phyloP scores from a whole-genome alignment of 176 grass and related monocot species.

The Phoenix dactylifera region DNA sequence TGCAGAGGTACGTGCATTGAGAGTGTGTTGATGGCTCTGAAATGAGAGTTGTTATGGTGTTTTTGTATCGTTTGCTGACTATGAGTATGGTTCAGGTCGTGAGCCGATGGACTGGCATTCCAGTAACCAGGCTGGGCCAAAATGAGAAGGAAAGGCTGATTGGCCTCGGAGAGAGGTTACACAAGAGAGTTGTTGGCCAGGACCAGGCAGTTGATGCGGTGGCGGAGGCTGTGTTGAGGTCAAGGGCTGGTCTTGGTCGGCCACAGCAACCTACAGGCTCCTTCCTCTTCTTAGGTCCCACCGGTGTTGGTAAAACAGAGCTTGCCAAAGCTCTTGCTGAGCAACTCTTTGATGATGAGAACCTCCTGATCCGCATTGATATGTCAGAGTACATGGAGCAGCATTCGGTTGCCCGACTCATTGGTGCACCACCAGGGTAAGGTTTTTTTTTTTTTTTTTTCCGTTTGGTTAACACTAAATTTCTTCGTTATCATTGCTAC shows the following conservation, averaged over 20 bases:
- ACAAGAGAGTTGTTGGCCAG: constrained; percentile 53
- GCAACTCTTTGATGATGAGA: constrained; percentile 93
- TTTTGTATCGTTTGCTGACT: too few species aligned
- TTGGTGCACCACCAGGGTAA: constrained; percentile 89
- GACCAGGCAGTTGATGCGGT: constrained; percentile 63
- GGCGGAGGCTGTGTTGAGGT: constrained; percentile 74
- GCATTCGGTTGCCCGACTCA: constrained; percentile 77
- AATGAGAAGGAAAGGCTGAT: constrained; percentile 68
- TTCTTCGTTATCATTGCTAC: not conserved
- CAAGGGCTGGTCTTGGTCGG: constrained; percentile 68
- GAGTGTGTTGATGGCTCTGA: too few species aligned
- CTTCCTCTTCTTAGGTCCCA: constrained; percentile 85
- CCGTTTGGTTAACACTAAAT: too few species aligned
- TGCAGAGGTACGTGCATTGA: constrained; percentile 36
- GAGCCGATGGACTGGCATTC: constrained; percentile 76
- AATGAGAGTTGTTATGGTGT: too few species aligned
- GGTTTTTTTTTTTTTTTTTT: not conserved
- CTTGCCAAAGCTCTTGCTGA: constrained; percentile 91
- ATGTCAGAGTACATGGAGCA: constrained; percentile 99
- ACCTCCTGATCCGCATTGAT: constrained; percentile 82
- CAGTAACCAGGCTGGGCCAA: constrained; percentile 73
- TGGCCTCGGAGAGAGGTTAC: constrained; percentile 55
- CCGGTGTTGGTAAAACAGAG: constrained; percentile 90
- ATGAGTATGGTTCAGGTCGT: constrained; percentile 3
- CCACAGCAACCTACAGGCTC: constrained; percentile 89